Percentiles rank a stretch among this genome's conserved stretches.
phyloP scores from a whole-genome alignment of 306 rosid genomes.

The Quercus rubra region DNA sequence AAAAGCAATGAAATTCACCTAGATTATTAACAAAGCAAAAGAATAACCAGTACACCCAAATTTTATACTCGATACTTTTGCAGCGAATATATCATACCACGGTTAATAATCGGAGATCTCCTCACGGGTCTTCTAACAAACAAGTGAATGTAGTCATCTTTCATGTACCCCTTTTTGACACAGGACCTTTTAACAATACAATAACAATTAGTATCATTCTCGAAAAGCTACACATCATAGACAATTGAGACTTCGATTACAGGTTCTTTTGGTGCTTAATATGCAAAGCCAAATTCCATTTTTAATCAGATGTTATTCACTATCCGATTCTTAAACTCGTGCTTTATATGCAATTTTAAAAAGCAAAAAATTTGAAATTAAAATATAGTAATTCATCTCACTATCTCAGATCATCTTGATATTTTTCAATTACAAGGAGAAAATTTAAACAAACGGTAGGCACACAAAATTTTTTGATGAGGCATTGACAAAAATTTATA shows the following conservation, averaged over 20 bases:
- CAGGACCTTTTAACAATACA: slow-evolving; percentile 65
- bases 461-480: no score
- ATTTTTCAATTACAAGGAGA: no score
- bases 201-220: slow-evolving; percentile 14
- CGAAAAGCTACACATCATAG: neutral
- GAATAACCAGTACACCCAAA: neutral
- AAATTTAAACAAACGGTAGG: no score
- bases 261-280: no score
- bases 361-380: no score
- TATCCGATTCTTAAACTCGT: no score
- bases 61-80: slow-evolving; percentile 5
- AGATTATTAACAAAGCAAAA: slow-evolving; percentile 6
- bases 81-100: slow-evolving; percentile 50
- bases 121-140: slow-evolving; percentile 84
- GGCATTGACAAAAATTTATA: no score
- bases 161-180: slow-evolving; percentile 92
- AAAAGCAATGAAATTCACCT: slow-evolving; percentile 7
- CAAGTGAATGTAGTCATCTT: slow-evolving; percentile 78
- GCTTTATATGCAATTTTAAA: no score
- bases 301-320: no score
- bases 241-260: neutral
- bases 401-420: no score
- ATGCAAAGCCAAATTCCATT: no score
- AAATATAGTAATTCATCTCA: no score
- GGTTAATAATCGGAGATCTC: slow-evolving; percentile 95